Conservation (phyloP, 345 rosid species). For the Eutrema yunnanense region DNA sequence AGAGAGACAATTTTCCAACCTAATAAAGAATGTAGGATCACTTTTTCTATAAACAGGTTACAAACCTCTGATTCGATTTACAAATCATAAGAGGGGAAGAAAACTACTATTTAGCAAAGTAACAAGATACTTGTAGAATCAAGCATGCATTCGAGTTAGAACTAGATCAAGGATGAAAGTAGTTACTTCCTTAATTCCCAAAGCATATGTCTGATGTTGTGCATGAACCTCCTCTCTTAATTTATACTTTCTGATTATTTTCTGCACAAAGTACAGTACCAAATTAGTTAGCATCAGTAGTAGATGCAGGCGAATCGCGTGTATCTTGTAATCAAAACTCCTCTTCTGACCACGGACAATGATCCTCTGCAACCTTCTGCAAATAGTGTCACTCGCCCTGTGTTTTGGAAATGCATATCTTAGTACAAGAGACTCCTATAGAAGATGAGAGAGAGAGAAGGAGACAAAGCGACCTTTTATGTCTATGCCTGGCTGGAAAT, state of each 20-base stretch:
- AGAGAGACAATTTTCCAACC: not conserved
- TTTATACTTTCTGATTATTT: slow-evolving; percentile 54
- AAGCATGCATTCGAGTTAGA: not conserved
- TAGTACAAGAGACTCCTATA: not conserved
- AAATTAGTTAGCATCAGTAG: slow-evolving; percentile 15
- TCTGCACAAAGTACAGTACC: slow-evolving; percentile 36
- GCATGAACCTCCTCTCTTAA: slow-evolving; percentile 76
- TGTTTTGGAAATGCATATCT: slow-evolving; percentile 20
- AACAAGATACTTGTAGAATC: not conserved
- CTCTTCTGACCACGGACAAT: slow-evolving; percentile 68
- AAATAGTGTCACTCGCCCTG: slow-evolving; percentile 71
- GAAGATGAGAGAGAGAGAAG: slow-evolving; percentile 1
- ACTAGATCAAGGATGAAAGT: not conserved
- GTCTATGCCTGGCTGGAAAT: slow-evolving; percentile 77
- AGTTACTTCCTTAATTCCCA: slow-evolving; percentile 88
- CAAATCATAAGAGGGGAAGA: not conserved
- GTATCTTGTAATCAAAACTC: not conserved
- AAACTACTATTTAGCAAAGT: not conserved
- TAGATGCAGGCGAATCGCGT: not conserved
- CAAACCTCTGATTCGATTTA: not conserved
- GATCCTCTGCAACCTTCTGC: slow-evolving; percentile 99
- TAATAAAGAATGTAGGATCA: not conserved
- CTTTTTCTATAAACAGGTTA: not conserved
- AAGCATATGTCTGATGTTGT: slow-evolving; percentile 94
- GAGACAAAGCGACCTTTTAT: slow-evolving; percentile 52